Conservation (phyloP, 257 asterid genomes). For the Capsicum rhomboideum region DNA sequence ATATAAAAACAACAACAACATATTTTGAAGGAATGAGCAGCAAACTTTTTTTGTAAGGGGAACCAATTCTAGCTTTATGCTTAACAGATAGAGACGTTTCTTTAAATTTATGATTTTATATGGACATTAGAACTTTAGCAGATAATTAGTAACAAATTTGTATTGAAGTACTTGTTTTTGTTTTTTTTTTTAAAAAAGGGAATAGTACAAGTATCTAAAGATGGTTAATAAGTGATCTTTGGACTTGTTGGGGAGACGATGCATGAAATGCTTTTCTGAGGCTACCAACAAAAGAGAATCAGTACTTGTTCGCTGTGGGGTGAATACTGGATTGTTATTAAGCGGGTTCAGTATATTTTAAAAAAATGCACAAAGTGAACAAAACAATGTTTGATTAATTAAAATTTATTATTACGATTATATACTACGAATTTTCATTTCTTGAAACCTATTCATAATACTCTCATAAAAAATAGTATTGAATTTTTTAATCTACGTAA, state of each 20-base stretch:
- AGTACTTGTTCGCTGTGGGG: background rate
- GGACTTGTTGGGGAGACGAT: background rate
- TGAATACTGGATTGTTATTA: too few relatives aligned
- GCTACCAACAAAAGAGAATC: background rate
- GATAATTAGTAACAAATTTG: background rate
- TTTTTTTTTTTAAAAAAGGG: constrained; percentile 6
- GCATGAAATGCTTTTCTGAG: background rate
- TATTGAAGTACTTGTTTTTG: constrained; percentile 18
- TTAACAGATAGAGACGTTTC: constrained; percentile 11
- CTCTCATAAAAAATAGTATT: too few relatives aligned
- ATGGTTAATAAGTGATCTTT: constrained; percentile 8
- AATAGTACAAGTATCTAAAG: constrained; percentile 6
- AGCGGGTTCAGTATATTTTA: too few relatives aligned
- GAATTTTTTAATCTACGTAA: too few relatives aligned
- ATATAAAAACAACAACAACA: background rate
- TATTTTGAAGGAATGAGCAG: background rate
- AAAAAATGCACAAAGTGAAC: too few relatives aligned
- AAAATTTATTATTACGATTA: too few relatives aligned
- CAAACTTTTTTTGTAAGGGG: background rate
- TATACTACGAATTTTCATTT: too few relatives aligned
- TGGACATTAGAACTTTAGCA: constrained; percentile 21
- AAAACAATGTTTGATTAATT: too few relatives aligned
- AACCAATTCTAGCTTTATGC: constrained; percentile 21
- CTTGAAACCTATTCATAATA: too few relatives aligned
- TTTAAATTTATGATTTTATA: constrained; percentile 9